These are phyloP conservation scores for Agapanthus africanus DNA, from an alignment of 106 monocot species.

Conservation along the genomic window DNA sequence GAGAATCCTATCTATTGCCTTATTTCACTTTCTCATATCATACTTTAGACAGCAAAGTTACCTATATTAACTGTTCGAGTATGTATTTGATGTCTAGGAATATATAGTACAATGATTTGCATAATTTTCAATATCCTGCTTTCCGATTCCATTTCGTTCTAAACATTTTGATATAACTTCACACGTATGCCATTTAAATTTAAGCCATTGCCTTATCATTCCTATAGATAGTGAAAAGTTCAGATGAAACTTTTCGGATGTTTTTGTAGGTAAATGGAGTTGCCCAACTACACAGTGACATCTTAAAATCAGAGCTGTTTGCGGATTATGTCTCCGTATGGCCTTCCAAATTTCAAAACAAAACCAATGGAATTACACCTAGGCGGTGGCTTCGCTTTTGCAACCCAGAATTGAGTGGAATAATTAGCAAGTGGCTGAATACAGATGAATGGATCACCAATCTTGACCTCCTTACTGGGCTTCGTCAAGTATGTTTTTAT, in stretches of 20 bases:
- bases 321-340: conserved; percentile 74
- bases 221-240: not conserved
- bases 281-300: conserved; percentile 85
- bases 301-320: conserved; percentile 73
- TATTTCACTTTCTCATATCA: not conserved
- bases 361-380: conserved; percentile 95
- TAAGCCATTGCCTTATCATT: not conserved
- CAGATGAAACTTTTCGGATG: no score
- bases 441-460: conserved; percentile 83
- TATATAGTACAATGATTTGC: not conserved
- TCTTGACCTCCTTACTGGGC: conserved; percentile 80
- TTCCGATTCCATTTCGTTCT: not conserved
- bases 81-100: no score
- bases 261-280: conserved; percentile 99
- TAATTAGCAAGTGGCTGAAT: conserved; percentile 92
- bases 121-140: not conserved
- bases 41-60: not conserved
- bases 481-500: conserved; percentile 47
- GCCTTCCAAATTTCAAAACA: conserved; percentile 88
- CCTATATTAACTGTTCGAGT: no score
- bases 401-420: conserved; percentile 67
- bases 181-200: not conserved
- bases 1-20: conserved; percentile 7
- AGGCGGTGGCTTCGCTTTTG: conserved; percentile 80
- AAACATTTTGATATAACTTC: not conserved